Base-by-base conservation (phyloP, 768 basidiomycete genomes). In the Termitomyces sp. region DNA sequence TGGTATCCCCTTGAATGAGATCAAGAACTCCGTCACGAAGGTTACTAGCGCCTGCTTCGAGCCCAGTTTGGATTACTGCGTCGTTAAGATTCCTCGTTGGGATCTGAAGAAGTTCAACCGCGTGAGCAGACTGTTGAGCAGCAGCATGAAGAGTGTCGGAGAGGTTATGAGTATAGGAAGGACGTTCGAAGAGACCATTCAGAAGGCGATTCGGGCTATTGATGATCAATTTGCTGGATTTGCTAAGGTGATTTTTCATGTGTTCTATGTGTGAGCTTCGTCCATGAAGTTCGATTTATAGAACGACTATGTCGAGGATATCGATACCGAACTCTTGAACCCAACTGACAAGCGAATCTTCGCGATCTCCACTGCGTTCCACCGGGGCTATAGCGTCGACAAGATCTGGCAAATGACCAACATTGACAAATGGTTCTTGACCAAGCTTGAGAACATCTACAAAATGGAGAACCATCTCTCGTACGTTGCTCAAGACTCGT, bases 141-240 rank as follows among this genome's bases (percentile, higher is more conserved):
- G 90, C 65, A 93, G 91, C 74, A 98, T 99, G 96, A 98, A 98
- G 82, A 94, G 91, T 66, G 96, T 99, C 8, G 96, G 96, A 27
- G 96, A 99, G 74, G 96, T 99, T 57, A 99, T 99, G 97, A 93
- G 92, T 64, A 98, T 99, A 64, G 96, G 96, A 14, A 80, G 96
- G 65, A 97, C 95, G 5, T 99, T 99, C 68, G 96, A 98, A 72
- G 96, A 99, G 79, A 98, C 95, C 1, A 89, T 98, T 56, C 96
- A 98, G 73, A 98, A 99, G 76, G 97, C 96, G 4, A 96, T 98
- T 61, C 81, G 96, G 34, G 89, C 94, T 3, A 97, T 99, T 65
- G 97, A 98, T 69, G 96, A 97, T 67, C 89, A 88, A 62, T 99
- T 98, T 72, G 72, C 83, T 66, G 97, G 97, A 1, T 99, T 99